Evolutionary conservation across 2,329 filamentous ascomycete species (phyloP), one percentile per base, ranked within the genome.

Genomic region (Fusarium staphyleae): DNA sequence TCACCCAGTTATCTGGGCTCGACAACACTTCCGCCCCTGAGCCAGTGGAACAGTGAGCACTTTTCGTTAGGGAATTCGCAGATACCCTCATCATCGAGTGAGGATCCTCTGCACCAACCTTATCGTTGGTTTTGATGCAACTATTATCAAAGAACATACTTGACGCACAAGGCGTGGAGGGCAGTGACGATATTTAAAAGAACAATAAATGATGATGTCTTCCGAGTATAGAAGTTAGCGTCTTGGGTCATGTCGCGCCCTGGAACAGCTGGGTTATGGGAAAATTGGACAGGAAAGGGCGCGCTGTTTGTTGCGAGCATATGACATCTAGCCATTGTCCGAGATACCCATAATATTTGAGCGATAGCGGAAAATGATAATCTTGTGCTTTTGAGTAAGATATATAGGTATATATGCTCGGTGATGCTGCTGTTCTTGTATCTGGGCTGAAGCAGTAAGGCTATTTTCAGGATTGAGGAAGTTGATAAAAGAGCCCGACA

Each of bases 301-400:
- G 19, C 33, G 29, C n/a, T 34, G 13, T 35, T 32, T 51, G 47
- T 46, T 46, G 15, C 33, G 30, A 45, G 47, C 36, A 19, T 24
- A 48, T 46, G 42, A 37, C 36, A 34, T 54, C 29, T 35, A 40
- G 11, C 28, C 47, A 42, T 42, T 41, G 40, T 30, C 43, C 16
- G 39, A 55, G 49, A 57, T 60, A 62, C 52, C 58, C 52, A 41
- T 37, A 43, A 44, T 40, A 34, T 26, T 48, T 14, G 16, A 55
- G 49, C 37, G 36, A 52, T 34, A 40, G 32, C 42, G 43, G 48
- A 41, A 32, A 43, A 34, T 26, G 33, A 18, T 36, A 34, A 33
- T 44, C 33, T 14, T 43, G 29, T 39, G 30, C 19, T 40, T 22
- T 29, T 11, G 19, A 9, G 22, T 3, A 8, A 24, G 7, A 24